Conservation (phyloP, 805 yeast species). For the Ascoidea asiatica region DNA sequence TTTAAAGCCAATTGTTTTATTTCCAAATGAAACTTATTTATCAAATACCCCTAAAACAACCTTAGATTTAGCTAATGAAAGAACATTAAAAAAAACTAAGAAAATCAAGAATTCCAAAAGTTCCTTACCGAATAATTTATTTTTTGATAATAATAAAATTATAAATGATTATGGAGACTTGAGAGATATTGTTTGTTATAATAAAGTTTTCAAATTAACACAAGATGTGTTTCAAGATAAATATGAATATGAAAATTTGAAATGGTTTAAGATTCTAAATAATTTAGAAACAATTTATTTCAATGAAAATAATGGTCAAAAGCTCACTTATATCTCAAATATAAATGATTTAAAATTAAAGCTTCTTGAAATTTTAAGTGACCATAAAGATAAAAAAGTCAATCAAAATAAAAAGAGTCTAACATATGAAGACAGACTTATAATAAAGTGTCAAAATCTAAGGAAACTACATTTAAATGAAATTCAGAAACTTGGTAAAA, state of each 20-base stretch:
- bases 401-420: no score
- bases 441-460: no score
- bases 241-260: neutral
- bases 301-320: neutral
- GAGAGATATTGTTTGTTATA: neutral
- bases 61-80: neutral
- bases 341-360: neutral
- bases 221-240: neutral
- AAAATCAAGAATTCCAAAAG: constrained; percentile 14
- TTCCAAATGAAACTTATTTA: neutral
- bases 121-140: no score
- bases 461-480: no score
- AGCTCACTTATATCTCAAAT: no score
- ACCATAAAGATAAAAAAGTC: neutral
- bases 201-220: neutral
- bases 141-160: no score
- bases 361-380: neutral
- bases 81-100: constrained; percentile 20
- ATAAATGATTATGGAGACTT: no score
- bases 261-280: neutral
- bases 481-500: no score
- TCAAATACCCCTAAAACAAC: neutral
- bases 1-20: neutral
- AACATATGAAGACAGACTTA: no score
- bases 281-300: neutral